Evolutionary conservation across 139 green algal species (phyloP).

Genomic region (Yamagishiella unicocca): DNA sequence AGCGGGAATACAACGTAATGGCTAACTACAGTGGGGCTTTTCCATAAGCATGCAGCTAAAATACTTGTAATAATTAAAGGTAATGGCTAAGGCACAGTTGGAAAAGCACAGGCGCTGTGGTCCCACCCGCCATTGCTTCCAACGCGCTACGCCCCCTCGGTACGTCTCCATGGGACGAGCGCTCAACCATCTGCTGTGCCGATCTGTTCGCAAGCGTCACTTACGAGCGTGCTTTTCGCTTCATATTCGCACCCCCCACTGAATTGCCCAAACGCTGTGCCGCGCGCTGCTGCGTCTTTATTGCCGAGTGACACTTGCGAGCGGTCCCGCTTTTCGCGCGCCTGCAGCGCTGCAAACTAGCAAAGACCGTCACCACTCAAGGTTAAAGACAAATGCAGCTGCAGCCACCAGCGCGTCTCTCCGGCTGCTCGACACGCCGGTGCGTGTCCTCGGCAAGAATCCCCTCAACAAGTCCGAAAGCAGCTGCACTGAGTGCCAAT

Average conservation of each 20-base stretch:
- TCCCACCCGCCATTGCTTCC: too few relatives aligned
- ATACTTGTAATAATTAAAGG: neutral
- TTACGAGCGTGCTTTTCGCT: neutral
- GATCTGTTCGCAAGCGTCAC: neutral
- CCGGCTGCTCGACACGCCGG: constrained; percentile 20
- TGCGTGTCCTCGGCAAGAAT: neutral
- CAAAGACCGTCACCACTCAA: too few relatives aligned
- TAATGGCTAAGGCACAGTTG: neutral
- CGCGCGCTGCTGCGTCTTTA: neutral
- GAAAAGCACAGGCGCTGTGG: neutral
- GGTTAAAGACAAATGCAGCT: constrained; percentile 12
- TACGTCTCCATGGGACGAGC: neutral
- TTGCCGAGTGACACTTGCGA: neutral
- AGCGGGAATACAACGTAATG: too few relatives aligned
- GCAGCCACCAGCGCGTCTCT: constrained; percentile 6
- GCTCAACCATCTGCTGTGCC: neutral
- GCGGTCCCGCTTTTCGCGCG: neutral
- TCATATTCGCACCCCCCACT: neutral
- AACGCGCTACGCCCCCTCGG: too few relatives aligned
- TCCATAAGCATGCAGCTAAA: too few relatives aligned
- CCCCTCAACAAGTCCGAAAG: neutral
- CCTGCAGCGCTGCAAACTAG: neutral
- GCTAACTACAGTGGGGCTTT: too few relatives aligned
- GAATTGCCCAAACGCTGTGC: neutral
- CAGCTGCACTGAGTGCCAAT: neutral